Base-by-base conservation (phyloP, 1,139 yeast species). In the Scheffersomyces illinoinensis region DNA sequence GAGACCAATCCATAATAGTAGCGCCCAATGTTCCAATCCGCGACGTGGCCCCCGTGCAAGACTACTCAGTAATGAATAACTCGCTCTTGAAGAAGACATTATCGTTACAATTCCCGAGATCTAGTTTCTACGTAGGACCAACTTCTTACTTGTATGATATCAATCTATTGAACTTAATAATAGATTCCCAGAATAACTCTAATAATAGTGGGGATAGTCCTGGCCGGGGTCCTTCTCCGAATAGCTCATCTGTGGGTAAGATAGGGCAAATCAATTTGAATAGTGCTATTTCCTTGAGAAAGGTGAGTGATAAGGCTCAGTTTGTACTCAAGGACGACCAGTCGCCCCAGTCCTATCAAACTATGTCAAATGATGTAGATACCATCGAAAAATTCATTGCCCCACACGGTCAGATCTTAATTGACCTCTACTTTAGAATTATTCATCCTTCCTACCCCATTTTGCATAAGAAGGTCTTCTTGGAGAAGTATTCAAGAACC, bases 381-480 rank as follows among this genome's bases (percentile, higher is more conserved):
- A 78, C 87, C 26, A 89, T 90, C 24, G 96, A 90, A 68, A 82
- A 84, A 65, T 81, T 89, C 62, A 87, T 90, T 49, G 88, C 91
- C 19, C 96, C 96, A 0, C 91, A 89, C 72, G 96, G 96, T 0
- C 90, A 86, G 64, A 83, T 85, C 10, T 76, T 90, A 57, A 86
- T 90, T 52, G 90, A 89, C 65, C 78, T 89, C 33, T 90, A 89
- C 66, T 90, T 90, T 71, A 78, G 90, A 62, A 83, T 88, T n/a
- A 84, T 90, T 23, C 96, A 90, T 69, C 95, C 95, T 0, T 85
- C 89, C 3, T 88, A 89, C 71, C 96, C 96, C 0, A 88, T 90
- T 19, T 72, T 90, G 58, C 95, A 90, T 69, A 90, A 89, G 66
- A 85, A 87, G 65, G 93, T 90, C 19, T 90, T 90, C 64, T 71